Evolutionary conservation across 2,329 filamentous ascomycete species (phyloP).

Genomic region (Aureobasidium sp.): DNA sequence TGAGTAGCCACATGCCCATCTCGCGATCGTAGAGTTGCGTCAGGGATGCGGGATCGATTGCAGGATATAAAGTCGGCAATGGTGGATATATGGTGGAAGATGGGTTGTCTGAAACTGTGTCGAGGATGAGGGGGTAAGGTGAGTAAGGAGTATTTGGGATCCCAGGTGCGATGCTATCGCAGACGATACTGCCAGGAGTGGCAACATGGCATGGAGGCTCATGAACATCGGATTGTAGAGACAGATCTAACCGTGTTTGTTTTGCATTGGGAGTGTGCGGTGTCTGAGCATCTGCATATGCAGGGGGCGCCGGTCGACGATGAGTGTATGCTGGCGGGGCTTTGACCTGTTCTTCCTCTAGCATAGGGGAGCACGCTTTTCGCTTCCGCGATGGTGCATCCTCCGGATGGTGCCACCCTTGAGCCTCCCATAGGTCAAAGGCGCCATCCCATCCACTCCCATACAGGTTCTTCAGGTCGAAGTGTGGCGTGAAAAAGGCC

Average conservation of each 20-base stretch:
- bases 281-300: background rate
- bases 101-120: background rate
- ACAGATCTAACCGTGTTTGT: too few relatives aligned
- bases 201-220: background rate
- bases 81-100: too few relatives aligned
- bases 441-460: background rate
- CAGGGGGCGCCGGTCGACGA: background rate
- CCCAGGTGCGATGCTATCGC: background rate
- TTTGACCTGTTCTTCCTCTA: background rate
- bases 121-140: background rate
- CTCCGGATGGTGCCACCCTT: background rate
- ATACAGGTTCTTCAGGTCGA: conserved; percentile 1
- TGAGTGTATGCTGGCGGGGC: background rate
- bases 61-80: background rate
- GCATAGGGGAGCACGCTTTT: background rate
- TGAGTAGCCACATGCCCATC: conserved; percentile 2
- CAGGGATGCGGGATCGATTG: background rate
- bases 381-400: background rate
- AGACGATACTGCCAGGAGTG: background rate
- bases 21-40: background rate
- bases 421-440: background rate
- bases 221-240: background rate
- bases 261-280: background rate
- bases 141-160: background rate
- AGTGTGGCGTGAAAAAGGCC: background rate